phyloP scores from a whole-genome alignment of 225 moss, liverwort and hornwort species.

The Asterella californica region DNA sequence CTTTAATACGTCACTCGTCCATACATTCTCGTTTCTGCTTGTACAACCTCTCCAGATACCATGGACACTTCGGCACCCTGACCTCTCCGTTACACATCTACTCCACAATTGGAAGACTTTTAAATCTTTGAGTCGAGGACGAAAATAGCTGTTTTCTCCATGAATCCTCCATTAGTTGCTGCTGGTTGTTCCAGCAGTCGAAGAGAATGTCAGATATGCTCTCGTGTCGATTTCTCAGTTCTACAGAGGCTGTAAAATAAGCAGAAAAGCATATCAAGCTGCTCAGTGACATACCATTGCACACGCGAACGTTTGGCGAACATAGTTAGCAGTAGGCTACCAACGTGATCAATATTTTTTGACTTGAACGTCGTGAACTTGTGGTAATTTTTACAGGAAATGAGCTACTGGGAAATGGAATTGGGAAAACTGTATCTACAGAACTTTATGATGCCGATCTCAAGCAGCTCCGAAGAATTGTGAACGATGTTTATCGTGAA shows the following conservation, averaged over 20 bases:
- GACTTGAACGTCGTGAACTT: slow-evolving; percentile 1
- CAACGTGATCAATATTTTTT: neutral
- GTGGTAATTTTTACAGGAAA: slow-evolving; percentile 52
- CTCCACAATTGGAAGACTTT: neutral
- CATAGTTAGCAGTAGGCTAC: too few relatives aligned
- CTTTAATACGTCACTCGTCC: too few relatives aligned
- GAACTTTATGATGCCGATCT: slow-evolving; percentile 58
- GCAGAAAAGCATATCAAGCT: slow-evolving; percentile 3
- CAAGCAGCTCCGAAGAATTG: slow-evolving; percentile 49
- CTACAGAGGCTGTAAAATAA: neutral
- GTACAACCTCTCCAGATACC: neutral
- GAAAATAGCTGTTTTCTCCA: slow-evolving; percentile 14
- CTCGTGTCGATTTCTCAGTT: neutral
- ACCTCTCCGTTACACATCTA: too few relatives aligned
- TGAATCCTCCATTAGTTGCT: slow-evolving; percentile 1
- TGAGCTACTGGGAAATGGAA: slow-evolving; percentile 55
- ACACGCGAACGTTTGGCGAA: neutral
- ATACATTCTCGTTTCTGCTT: too few relatives aligned
- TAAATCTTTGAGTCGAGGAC: slow-evolving; percentile 2
- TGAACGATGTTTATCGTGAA: slow-evolving; percentile 48
- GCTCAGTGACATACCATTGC: neutral
- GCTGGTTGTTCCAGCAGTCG: slow-evolving; percentile 3
- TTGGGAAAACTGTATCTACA: slow-evolving; percentile 52
- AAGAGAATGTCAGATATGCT: slow-evolving; percentile 9
- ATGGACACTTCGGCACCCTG: neutral